Evolutionary conservation across 2,329 filamentous ascomycete species (phyloP), one percentile per base, ranked within the genome.

Genomic region (Diaporthe australafricana): DNA sequence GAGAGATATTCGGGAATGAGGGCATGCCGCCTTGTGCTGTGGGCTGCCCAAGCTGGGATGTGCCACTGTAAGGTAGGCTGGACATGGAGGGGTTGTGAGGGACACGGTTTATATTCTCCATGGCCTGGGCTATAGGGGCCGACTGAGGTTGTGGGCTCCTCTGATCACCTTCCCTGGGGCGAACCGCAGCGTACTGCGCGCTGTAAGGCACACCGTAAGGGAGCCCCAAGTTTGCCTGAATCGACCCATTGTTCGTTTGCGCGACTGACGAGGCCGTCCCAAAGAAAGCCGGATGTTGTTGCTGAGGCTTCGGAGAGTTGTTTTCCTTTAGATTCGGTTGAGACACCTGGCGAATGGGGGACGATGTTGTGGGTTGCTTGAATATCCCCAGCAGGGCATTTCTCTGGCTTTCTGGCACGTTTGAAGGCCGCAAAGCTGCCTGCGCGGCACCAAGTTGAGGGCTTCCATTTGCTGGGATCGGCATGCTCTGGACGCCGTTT

Each of bases 371-470:
- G 14, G 79, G 74, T 74, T 84, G 84, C 73, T 87, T 89, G 79
- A 90, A 89, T 81, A 90, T 88, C 27, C 83, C 85, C 17, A 90
- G 80, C 25, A 90, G 79, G 9, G 85, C 81, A 22, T 83, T 85
- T 27, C 86, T 85, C 74, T 89, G 87, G 45, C 79, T 77, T 57
- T 83, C 81, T 35, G 81, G 78, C 38, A 76, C 72, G 22, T 76
- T 73, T 16, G 71, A 42, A 22, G 67, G 68, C 38, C 50, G 63
- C 11, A 74, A 27, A 38, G 68, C 27, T 40, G 70, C 42, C 66
- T 68, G 73, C 4, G 70, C 42, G 45, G 47, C 27, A 16, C 66
- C 32, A 17, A 63, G 20, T 5, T 68, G 72, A 60, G 71, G 62
- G 30, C 48, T 70, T 6, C 48, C 68, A 47, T 66, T 47, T 38